These are phyloP conservation scores for Aspergillus sp. DNA, from an alignment of 2,329 filamentous ascomycete genomes.

Conservation along the genomic window DNA sequence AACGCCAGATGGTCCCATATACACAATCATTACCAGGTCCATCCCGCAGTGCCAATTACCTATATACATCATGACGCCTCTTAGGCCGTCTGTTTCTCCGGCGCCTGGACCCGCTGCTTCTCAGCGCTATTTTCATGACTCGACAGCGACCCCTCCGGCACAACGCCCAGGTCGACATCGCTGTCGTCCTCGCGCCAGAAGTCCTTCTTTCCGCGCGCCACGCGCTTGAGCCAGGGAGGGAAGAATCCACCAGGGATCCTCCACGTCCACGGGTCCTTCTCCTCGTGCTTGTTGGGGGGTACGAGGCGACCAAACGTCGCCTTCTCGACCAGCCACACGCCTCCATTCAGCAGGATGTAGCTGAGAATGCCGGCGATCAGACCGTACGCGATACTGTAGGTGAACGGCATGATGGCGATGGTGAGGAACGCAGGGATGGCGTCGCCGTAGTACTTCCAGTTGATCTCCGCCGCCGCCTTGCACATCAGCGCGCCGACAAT, in stretches of 20 bases:
- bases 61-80: not conserved
- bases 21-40: not conserved
- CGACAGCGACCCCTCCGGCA: slow-evolving; percentile 10
- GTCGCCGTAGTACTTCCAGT: slow-evolving; percentile 84
- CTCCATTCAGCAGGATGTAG: slow-evolving; percentile 73
- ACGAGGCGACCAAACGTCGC: slow-evolving; percentile 67
- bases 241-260: slow-evolving; percentile 71
- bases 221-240: slow-evolving; percentile 69
- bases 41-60: not conserved
- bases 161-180: slow-evolving; percentile 13
- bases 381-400: slow-evolving; percentile 83
- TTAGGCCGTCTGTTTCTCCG: not conserved
- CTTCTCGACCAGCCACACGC: slow-evolving; percentile 68
- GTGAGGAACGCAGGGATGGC: slow-evolving; percentile 81
- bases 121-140: slow-evolving; percentile 18
- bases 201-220: slow-evolving; percentile 65
- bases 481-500: slow-evolving; percentile 89
- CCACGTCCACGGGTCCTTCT: slow-evolving; percentile 80
- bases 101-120: not conserved
- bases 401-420: slow-evolving; percentile 84
- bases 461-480: slow-evolving; percentile 74
- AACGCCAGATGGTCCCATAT: not conserved
- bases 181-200: slow-evolving; percentile 60
- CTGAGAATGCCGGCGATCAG: slow-evolving; percentile 76
- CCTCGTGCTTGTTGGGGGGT: slow-evolving; percentile 66